These are phyloP conservation scores for Aspergillus leporis DNA, from an alignment of 495 filamentous ascomycete genomes.

Conservation along the genomic window DNA sequence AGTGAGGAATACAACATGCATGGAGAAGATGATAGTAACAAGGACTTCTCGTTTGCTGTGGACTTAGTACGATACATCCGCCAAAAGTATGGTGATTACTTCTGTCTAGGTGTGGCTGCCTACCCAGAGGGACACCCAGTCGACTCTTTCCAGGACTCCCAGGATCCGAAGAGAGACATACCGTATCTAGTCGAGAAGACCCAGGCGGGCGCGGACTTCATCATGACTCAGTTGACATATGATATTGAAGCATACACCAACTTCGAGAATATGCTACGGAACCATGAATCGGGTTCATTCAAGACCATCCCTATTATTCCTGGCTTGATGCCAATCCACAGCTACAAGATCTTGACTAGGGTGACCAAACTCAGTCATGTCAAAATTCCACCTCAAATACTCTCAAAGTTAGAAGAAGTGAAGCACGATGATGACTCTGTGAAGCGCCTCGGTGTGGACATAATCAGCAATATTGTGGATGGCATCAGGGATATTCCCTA, in stretches of 20 bases:
- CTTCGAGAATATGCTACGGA: slow-evolving; percentile 76
- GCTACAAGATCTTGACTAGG: slow-evolving; percentile 89
- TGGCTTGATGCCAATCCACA: slow-evolving; percentile 96
- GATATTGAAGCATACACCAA: slow-evolving; percentile 76
- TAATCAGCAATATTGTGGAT: slow-evolving; percentile 42
- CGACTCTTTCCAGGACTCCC: slow-evolving; percentile 75
- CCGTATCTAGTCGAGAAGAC: slow-evolving; percentile 92
- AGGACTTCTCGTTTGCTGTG: slow-evolving; percentile 84
- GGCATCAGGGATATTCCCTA: slow-evolving; percentile 63
- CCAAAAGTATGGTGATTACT: slow-evolving; percentile 85
- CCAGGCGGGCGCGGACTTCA: slow-evolving; percentile 90
- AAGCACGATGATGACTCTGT: slow-evolving; percentile 91
- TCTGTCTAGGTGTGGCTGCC: slow-evolving; percentile 91
- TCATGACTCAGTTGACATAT: slow-evolving; percentile 99
- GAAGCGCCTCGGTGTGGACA: slow-evolving; percentile 59
- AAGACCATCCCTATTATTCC: slow-evolving; percentile 89
- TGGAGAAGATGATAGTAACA: slow-evolving; percentile 63
- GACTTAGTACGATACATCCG: slow-evolving; percentile 91
- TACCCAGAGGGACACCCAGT: slow-evolving; percentile 98
- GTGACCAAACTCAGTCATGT: slow-evolving; percentile 96
- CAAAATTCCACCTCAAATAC: slow-evolving; percentile 68
- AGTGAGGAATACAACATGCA: slow-evolving; percentile 81
- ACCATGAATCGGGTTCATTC: slow-evolving; percentile 83
- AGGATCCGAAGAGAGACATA: slow-evolving; percentile 77
- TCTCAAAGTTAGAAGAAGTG: slow-evolving; percentile 71